Conservation (phyloP, 148 eudicot species). For the Arctostaphylos glauca region DNA sequence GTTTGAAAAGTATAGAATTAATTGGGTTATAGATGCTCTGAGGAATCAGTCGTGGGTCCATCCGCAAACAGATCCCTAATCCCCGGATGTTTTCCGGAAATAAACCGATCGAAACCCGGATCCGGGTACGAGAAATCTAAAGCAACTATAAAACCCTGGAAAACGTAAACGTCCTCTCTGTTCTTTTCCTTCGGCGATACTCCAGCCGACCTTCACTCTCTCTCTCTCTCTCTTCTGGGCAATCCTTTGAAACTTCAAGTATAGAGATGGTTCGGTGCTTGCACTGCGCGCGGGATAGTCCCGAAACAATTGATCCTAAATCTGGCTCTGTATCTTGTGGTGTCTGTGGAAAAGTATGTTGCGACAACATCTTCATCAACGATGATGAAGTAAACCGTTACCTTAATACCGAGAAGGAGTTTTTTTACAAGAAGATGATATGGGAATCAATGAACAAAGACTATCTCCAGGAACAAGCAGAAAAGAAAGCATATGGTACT, state of each 20-base stretch:
- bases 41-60: too few relatives aligned
- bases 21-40: too few relatives aligned
- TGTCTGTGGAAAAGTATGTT: neutral
- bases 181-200: neutral
- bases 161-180: neutral
- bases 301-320: neutral
- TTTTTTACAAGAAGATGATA: neutral
- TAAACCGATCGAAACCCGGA: neutral
- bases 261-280: neutral
- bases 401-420: neutral
- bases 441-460: conserved; percentile 1
- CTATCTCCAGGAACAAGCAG: neutral
- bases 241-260: neutral
- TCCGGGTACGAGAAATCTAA: neutral
- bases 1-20: too few relatives aligned
- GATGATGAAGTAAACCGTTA: neutral
- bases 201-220: neutral
- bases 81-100: neutral
- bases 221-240: neutral
- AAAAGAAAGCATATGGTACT: neutral
- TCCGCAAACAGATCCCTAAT: neutral
- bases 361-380: neutral
- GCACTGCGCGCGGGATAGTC: neutral
- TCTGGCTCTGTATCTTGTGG: neutral
- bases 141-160: neutral